Evolutionary conservation across 2,329 filamentous ascomycete species (phyloP).

Genomic region (Neophaeococcomyces mojaviensis): DNA sequence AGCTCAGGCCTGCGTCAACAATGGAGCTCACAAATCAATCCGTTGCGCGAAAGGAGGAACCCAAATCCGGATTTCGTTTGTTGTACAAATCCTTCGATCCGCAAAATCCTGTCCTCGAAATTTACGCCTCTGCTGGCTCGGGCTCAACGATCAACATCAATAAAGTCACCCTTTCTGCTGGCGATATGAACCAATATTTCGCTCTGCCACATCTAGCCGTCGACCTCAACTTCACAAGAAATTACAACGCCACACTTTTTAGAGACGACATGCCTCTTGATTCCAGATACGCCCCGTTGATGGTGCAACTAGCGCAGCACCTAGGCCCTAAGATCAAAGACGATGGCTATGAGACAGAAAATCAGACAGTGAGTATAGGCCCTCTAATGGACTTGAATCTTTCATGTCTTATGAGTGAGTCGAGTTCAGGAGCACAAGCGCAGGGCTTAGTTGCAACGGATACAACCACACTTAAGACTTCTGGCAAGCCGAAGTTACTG

Average conservation of each 20-base stretch:
- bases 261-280: not conserved
- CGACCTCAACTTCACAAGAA: not conserved
- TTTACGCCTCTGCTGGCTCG: not conserved
- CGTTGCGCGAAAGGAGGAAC: not conserved
- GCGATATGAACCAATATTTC: not conserved
- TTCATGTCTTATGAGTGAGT: too few relatives aligned
- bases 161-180: not conserved
- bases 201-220: not conserved
- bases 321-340: not conserved
- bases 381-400: too few relatives aligned
- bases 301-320: not conserved
- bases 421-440: too few relatives aligned
- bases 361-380: not conserved
- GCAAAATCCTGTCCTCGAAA: not conserved
- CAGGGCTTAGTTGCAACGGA: too few relatives aligned
- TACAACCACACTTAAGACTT: too few relatives aligned
- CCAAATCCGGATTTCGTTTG: not conserved
- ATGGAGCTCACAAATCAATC: not conserved
- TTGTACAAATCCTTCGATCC: not conserved
- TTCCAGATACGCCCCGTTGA: not conserved
- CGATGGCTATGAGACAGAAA: not conserved
- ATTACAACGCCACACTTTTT: not conserved
- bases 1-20: not conserved
- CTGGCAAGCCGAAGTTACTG: too few relatives aligned
- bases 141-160: not conserved